These are phyloP conservation scores for sweet orange (Citrus sinensis) DNA, from an alignment of 345 rosid species.

Conservation along the genomic window DNA sequence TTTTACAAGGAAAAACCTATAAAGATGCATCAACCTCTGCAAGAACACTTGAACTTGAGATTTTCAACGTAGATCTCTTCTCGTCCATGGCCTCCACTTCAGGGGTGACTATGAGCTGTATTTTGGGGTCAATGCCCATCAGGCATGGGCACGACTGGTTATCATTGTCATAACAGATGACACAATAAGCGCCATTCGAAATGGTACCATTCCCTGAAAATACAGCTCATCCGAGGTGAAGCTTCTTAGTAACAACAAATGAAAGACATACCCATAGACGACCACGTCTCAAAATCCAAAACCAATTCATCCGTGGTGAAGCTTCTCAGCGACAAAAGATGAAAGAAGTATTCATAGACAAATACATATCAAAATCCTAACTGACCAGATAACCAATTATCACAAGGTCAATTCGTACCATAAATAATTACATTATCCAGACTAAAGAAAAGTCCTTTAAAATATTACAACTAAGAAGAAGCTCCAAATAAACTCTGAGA, in stretches of 20 bases:
- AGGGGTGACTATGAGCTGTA: not conserved
- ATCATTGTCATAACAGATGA: not conserved
- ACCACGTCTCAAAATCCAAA: not conserved
- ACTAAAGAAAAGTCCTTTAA: not conserved
- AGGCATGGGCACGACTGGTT: constrained; percentile 11
- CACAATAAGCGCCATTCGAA: constrained; percentile 6
- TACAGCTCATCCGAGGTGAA: not conserved
- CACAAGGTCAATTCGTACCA: not conserved
- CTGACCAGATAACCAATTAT: not conserved
- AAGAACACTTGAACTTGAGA: constrained; percentile 6
- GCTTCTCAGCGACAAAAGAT: not conserved
- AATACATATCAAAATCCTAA: not conserved
- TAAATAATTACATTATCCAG: not conserved
- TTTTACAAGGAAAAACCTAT: not conserved
- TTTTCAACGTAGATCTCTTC: constrained; percentile 1
- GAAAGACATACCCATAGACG: not conserved
- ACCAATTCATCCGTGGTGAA: not conserved
- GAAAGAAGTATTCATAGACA: not conserved
- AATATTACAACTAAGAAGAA: not conserved
- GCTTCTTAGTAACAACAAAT: not conserved
- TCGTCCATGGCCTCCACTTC: constrained; percentile 10
- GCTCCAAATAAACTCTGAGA: not conserved
- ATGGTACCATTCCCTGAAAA: constrained; percentile 24
- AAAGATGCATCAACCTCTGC: constrained; percentile 10
- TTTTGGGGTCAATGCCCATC: constrained; percentile 11